Evolutionary conservation across 805 yeast species (phyloP).

Genomic region (Priceomyces castillae): DNA sequence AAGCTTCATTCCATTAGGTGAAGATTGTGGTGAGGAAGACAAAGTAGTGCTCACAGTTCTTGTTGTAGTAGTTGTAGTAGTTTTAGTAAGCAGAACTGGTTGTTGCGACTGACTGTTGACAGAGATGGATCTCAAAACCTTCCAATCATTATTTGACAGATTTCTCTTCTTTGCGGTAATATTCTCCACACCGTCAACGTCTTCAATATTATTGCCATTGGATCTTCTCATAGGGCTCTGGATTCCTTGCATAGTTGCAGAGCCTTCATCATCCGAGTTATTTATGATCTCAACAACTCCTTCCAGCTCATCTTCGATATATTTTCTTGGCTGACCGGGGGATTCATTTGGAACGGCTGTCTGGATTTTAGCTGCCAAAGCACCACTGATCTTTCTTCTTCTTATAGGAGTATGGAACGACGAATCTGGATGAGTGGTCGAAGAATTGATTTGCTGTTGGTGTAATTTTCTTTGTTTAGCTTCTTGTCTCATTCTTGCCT

Average conservation of each 20-base stretch:
- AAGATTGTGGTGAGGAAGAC: slow-evolving; percentile 32
- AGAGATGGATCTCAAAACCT: slow-evolving; percentile 37
- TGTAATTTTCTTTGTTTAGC: slow-evolving; percentile 36
- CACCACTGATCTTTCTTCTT: slow-evolving; percentile 62
- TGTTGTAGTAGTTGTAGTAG: slow-evolving; percentile 48
- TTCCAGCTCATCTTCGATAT: slow-evolving; percentile 32
- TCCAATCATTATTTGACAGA: slow-evolving; percentile 29
- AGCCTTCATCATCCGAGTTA: slow-evolving; percentile 45
- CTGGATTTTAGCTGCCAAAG: slow-evolving; percentile 63
- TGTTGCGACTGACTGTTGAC: slow-evolving; percentile 27
- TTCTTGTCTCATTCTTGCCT: slow-evolving; percentile 48
- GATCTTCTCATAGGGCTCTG: slow-evolving; percentile 13
- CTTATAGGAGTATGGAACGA: slow-evolving; percentile 75
- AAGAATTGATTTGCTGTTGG: slow-evolving; percentile 31
- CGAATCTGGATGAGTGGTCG: slow-evolving; percentile 32
- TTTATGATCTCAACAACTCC: slow-evolving; percentile 36
- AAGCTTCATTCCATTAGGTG: slow-evolving; percentile 19
- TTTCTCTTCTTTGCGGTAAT: slow-evolving; percentile 25
- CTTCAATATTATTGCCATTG: slow-evolving; percentile 15
- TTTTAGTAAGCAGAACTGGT: slow-evolving; percentile 40
- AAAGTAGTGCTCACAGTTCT: slow-evolving; percentile 45
- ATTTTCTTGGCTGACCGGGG: slow-evolving; percentile 95
- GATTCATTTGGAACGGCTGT: slow-evolving; percentile 87
- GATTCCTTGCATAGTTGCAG: slow-evolving; percentile 22
- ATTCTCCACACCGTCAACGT: slow-evolving; percentile 12